A percentile compares a stretch with the other conserved stretches of the same genome.
These are phyloP conservation scores for Pistacia atlantica DNA, from an alignment of 345 rosid genomes.

Conservation along the genomic window DNA sequence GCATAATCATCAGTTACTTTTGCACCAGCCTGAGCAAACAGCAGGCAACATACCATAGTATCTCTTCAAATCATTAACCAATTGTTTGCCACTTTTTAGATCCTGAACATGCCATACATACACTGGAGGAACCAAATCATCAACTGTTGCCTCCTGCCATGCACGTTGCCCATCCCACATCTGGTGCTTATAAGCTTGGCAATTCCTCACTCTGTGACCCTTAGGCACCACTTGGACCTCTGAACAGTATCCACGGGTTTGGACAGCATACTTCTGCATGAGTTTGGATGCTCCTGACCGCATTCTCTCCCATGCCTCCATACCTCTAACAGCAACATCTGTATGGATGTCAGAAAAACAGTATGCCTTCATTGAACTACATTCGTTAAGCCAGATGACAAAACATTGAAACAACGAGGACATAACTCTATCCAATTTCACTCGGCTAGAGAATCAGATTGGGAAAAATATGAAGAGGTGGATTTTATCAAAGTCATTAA, in stretches of 20 bases:
- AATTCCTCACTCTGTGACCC: conserved; percentile 55
- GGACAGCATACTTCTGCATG: conserved; percentile 46
- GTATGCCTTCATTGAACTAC: background rate
- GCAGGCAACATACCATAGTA: conserved; percentile 56
- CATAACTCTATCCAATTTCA: too few relatives aligned
- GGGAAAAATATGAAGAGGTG: background rate
- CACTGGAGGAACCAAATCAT: conserved; percentile 48
- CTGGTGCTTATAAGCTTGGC: conserved; percentile 58
- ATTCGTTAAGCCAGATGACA: background rate
- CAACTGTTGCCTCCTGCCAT: conserved; percentile 56
- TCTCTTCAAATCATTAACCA: conserved; percentile 44
- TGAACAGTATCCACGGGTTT: conserved; percentile 53
- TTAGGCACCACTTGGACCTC: conserved; percentile 55
- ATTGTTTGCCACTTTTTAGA: conserved; percentile 22
- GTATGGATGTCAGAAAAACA: background rate
- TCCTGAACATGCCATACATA: conserved; percentile 52
- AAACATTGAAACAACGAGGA: too few relatives aligned
- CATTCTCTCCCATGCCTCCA: conserved; percentile 49
- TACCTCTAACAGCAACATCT: conserved; percentile 37
- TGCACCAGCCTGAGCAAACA: conserved; percentile 51
- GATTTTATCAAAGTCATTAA: too few relatives aligned
- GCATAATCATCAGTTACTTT: conserved; percentile 30
- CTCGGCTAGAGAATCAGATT: background rate
- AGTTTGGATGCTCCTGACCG: conserved; percentile 2
- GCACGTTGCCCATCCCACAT: conserved; percentile 66